Evolutionary conservation across 257 asterid genomes (phyloP).

Genomic region (Solanum pimpinellifolium): DNA sequence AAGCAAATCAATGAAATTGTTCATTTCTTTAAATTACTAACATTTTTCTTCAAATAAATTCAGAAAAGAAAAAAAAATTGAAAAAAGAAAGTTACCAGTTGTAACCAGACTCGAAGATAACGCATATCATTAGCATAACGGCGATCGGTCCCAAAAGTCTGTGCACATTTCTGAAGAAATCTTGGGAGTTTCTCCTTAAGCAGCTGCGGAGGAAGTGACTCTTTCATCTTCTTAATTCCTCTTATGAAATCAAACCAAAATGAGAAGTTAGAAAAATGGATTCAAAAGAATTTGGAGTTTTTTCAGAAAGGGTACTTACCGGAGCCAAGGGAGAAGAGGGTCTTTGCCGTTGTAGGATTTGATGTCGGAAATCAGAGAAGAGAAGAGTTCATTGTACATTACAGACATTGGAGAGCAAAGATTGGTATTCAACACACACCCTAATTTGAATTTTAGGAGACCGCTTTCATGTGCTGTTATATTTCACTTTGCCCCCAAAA

Average conservation of each 20-base stretch:
- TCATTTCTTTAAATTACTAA: background rate
- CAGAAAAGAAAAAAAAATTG: background rate
- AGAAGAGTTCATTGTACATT: slow-evolving; percentile 40
- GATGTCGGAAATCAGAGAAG: slow-evolving; percentile 65
- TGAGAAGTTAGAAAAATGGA: background rate
- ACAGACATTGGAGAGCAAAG: slow-evolving; percentile 26
- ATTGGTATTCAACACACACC: background rate
- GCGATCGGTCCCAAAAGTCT: slow-evolving; percentile 55
- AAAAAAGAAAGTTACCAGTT: slow-evolving; percentile 41
- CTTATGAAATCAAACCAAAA: slow-evolving; percentile 13
- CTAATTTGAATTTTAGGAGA: slow-evolving; percentile 8
- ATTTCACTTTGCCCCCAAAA: background rate
- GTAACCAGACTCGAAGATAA: slow-evolving; percentile 89
- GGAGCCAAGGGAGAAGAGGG: slow-evolving; percentile 92
- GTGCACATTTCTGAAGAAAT: slow-evolving; percentile 87
- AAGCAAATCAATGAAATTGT: background rate
- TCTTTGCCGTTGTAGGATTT: slow-evolving; percentile 64
- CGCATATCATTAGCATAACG: slow-evolving; percentile 83
- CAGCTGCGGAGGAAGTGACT: slow-evolving; percentile 55
- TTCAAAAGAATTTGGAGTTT: background rate
- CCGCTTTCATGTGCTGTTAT: background rate
- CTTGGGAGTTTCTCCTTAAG: slow-evolving; percentile 83
- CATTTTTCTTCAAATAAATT: background rate
- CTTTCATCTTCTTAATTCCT: slow-evolving; percentile 74
- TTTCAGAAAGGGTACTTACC: slow-evolving; percentile 22